phyloP scores from a whole-genome alignment of 2,329 filamentous ascomycete genomes.

The Aspergillus fructus region DNA sequence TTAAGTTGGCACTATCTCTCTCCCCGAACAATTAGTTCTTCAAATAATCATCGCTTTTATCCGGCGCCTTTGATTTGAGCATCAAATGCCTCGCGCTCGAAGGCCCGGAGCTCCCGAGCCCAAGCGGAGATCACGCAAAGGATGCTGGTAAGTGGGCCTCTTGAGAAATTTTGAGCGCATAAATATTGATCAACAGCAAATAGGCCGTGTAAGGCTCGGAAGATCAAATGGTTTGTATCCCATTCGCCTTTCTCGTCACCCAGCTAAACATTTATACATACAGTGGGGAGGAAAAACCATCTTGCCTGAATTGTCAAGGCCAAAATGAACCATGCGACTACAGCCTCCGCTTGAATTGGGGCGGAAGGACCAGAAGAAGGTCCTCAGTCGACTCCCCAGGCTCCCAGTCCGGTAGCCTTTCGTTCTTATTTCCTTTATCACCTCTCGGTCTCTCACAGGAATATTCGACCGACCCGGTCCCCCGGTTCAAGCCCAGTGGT shows the following conservation, averaged over 20 bases:
- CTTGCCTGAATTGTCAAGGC: constrained; percentile 70
- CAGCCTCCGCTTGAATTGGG: constrained; percentile 78
- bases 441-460: constrained; percentile 10
- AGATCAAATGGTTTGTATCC: constrained; percentile 66
- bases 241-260: background rate
- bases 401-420: constrained; percentile 27
- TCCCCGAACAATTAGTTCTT: constrained; percentile 19
- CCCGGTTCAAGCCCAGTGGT: constrained; percentile 3
- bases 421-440: constrained; percentile 16
- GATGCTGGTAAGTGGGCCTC: constrained; percentile 60
- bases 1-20: constrained; percentile 20
- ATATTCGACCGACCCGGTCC: constrained; percentile 5
- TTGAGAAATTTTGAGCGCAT: background rate
- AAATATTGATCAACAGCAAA: background rate
- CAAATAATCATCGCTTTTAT: constrained; percentile 18
- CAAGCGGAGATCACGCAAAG: constrained; percentile 66
- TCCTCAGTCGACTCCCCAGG: constrained; percentile 39
- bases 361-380: constrained; percentile 65
- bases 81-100: constrained; percentile 63
- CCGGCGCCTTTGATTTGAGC: constrained; percentile 19
- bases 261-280: constrained; percentile 15
- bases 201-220: constrained; percentile 77
- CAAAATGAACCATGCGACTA: constrained; percentile 76
- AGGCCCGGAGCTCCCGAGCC: constrained; percentile 63
- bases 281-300: constrained; percentile 71